phyloP scores from a whole-genome alignment of 352 stramenopile genomes.

The Aphanomyces stellatus region DNA sequence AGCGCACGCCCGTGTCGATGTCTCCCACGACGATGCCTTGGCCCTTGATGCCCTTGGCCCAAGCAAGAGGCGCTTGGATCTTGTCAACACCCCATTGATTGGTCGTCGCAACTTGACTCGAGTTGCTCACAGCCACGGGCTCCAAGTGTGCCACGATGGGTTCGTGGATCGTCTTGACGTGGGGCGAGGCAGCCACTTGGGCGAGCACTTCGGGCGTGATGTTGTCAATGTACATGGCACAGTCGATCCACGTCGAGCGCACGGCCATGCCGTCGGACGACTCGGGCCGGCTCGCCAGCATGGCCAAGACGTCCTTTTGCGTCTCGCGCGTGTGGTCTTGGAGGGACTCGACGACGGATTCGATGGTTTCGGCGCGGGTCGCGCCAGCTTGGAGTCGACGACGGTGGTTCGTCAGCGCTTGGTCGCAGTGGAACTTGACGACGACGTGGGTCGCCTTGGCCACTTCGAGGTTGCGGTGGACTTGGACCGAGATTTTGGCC shows the following conservation, averaged over 20 bases:
- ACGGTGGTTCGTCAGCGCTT: neutral
- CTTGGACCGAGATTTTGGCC: conserved; percentile 1
- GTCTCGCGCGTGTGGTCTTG: neutral
- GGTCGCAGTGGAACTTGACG: neutral
- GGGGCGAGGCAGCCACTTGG: conserved; percentile 25
- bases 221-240: conserved; percentile 43
- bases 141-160: neutral
- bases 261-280: neutral
- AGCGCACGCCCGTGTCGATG: conserved; percentile 37
- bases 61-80: neutral
- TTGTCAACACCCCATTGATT: neutral
- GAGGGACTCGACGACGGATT: neutral
- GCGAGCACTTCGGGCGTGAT: conserved; percentile 38
- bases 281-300: neutral
- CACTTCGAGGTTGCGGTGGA: neutral
- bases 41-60: conserved; percentile 27
- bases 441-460: neutral
- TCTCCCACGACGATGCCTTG: conserved; percentile 30
- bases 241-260: conserved; percentile 38
- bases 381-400: neutral
- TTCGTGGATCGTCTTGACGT: conserved; percentile 25
- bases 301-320: neutral
- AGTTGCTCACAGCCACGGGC: neutral
- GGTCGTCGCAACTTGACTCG: neutral
- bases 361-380: neutral